These are phyloP conservation scores for Ustilago lituana DNA, from an alignment of 1,284 basidiomycete species.

Conservation along the genomic window DNA sequence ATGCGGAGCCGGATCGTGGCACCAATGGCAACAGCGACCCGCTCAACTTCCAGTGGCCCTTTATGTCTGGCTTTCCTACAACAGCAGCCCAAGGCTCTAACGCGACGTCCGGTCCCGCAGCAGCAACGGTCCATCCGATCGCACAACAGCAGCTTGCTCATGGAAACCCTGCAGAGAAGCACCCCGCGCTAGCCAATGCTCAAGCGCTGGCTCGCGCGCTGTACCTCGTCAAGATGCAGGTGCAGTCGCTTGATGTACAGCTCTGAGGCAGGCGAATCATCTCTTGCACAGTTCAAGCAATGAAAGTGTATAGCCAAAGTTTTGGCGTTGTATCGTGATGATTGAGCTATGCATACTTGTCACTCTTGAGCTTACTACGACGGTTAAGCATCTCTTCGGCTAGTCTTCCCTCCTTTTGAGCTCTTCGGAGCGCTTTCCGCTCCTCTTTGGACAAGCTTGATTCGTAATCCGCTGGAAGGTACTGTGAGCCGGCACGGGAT, in stretches of 20 bases:
- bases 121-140: slow-evolving; percentile 13
- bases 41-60: slow-evolving; percentile 43
- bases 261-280: slow-evolving; percentile 4
- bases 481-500: slow-evolving; percentile 33
- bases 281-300: too few species aligned
- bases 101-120: background rate
- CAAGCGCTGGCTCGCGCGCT: slow-evolving; percentile 40
- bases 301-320: too few species aligned
- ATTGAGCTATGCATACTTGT: background rate
- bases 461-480: slow-evolving; percentile 28
- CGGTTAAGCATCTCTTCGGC: slow-evolving; percentile 63
- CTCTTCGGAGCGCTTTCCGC: slow-evolving; percentile 49
- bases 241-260: slow-evolving; percentile 29
- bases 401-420: slow-evolving; percentile 58
- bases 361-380: slow-evolving; percentile 56
- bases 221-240: slow-evolving; percentile 48
- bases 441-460: slow-evolving; percentile 31
- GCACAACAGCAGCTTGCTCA: slow-evolving; percentile 28
- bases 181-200: slow-evolving; percentile 47
- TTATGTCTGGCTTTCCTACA: slow-evolving; percentile 34
- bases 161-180: slow-evolving; percentile 43
- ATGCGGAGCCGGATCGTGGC: background rate
- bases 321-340: too few species aligned
- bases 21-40: slow-evolving; percentile 18
- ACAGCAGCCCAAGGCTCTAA: slow-evolving; percentile 6